A percentile compares a stretch with the other conserved stretches of the same genome.
phyloP scores from a whole-genome alignment of 1,139 yeast genomes.

The Geotrichum fermentans region DNA sequence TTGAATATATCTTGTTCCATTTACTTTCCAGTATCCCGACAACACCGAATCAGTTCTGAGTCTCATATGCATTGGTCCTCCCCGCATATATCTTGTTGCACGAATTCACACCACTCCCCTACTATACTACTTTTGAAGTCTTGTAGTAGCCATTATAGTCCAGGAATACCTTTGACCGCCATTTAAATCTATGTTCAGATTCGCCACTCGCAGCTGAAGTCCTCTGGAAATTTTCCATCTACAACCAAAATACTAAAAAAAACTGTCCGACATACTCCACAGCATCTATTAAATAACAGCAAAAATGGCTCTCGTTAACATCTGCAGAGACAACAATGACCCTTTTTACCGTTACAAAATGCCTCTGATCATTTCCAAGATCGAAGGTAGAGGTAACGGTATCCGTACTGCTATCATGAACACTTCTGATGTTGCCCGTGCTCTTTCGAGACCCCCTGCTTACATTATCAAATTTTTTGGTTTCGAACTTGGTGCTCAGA shows the following conservation, averaged over 20 bases:
- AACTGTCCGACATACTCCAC: not conserved
- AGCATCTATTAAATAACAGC: not conserved
- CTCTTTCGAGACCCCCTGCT: slow-evolving; percentile 86
- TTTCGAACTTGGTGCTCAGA: slow-evolving; percentile 94
- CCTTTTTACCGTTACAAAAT: slow-evolving; percentile 98
- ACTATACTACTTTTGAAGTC: slow-evolving; percentile 14
- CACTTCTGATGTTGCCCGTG: slow-evolving; percentile 88
- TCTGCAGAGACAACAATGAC: slow-evolving; percentile 95
- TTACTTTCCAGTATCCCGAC: not conserved
- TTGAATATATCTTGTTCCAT: not conserved
- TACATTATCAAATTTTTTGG: slow-evolving; percentile 94
- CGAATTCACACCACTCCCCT: slow-evolving; percentile 7
- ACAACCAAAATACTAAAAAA: not conserved
- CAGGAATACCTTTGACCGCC: slow-evolving; percentile 14
- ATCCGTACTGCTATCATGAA: slow-evolving; percentile 92
- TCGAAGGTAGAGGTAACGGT: slow-evolving; percentile 99
- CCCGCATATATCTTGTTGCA: slow-evolving; percentile 2
- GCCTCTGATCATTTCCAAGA: slow-evolving; percentile 96
- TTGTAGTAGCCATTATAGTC: slow-evolving; percentile 13
- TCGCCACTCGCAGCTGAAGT: not conserved
- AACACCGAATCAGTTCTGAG: not conserved
- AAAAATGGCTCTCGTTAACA: slow-evolving; percentile 79
- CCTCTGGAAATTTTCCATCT: slow-evolving; percentile 1
- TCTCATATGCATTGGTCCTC: slow-evolving; percentile 16
- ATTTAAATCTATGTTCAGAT: slow-evolving; percentile 5